These are phyloP conservation scores for Fagopyrum tataricum DNA, from an alignment of 148 eudicot genomes.

Conservation along the genomic window DNA sequence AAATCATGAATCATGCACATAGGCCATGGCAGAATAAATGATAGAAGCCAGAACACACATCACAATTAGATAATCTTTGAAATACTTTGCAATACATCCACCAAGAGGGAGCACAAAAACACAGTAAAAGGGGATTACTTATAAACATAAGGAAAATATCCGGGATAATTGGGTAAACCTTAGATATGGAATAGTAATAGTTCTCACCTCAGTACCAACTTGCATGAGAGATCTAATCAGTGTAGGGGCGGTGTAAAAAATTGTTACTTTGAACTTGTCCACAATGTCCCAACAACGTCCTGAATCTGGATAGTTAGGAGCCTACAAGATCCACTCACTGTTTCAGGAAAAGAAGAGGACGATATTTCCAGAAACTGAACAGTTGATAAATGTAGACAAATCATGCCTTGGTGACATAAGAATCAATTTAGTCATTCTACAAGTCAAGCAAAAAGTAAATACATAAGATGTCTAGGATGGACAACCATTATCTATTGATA, in stretches of 20 bases:
- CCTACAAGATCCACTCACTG: constrained; percentile 34
- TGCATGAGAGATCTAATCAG: constrained; percentile 96
- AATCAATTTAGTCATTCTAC: neutral
- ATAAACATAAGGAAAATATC: constrained; percentile 1
- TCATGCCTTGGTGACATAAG: neutral
- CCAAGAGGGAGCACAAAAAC: neutral
- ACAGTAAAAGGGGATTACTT: neutral
- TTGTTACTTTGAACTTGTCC: constrained; percentile 88
- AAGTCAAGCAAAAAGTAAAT: neutral
- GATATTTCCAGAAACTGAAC: constrained; percentile 8
- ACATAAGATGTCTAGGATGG: neutral
- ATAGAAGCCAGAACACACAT: neutral
- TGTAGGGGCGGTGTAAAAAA: constrained; percentile 96
- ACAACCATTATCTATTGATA: neutral
- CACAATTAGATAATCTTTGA: neutral
- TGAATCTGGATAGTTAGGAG: constrained; percentile 90
- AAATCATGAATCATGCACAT: neutral
- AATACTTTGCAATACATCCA: neutral
- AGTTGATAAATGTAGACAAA: neutral
- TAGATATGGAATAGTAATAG: constrained; percentile 3
- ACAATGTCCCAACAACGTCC: constrained; percentile 99
- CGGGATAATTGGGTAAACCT: neutral
- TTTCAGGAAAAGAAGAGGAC: neutral
- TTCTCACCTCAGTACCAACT: constrained; percentile 72
- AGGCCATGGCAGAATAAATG: neutral